Percentiles rank a stretch among this genome's conserved stretches.
Conservation (phyloP, 176 grass and related monocot genomes). For the Paspalum vaginatum region DNA sequence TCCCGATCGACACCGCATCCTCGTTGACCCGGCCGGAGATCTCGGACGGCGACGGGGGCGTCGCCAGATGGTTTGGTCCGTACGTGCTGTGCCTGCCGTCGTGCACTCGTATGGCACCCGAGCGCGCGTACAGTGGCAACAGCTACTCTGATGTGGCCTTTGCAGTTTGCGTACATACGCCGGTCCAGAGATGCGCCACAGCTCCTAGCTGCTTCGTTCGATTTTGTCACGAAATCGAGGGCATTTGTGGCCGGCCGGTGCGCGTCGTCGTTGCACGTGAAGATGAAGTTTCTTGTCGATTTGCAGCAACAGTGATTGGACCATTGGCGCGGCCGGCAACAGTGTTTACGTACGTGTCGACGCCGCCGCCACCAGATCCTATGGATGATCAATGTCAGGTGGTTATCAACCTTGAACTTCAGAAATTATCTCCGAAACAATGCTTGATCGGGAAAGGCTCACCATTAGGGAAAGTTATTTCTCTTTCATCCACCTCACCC, state of each 20-base stretch:
- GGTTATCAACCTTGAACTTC: not conserved
- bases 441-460: no score
- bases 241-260: not conserved
- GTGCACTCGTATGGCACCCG: not conserved
- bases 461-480: no score
- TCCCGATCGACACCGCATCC: not conserved
- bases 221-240: slow-evolving; percentile 26
- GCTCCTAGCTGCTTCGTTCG: not conserved
- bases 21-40: not conserved
- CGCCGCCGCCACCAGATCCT: no score
- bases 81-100: not conserved
- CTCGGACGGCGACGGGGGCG: not conserved
- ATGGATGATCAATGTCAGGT: not conserved
- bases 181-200: not conserved
- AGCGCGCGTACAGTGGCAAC: not conserved
- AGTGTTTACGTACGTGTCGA: no score
- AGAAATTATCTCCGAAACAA: not conserved
- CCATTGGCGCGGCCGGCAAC: no score
- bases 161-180: not conserved
- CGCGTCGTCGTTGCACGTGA: not conserved
- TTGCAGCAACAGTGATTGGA: slow-evolving; percentile 19
- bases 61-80: not conserved
- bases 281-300: not conserved
- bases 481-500: no score
- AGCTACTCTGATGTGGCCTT: not conserved